phyloP scores from a whole-genome alignment of 306 rosid genomes.

The Cajanus cajan region DNA sequence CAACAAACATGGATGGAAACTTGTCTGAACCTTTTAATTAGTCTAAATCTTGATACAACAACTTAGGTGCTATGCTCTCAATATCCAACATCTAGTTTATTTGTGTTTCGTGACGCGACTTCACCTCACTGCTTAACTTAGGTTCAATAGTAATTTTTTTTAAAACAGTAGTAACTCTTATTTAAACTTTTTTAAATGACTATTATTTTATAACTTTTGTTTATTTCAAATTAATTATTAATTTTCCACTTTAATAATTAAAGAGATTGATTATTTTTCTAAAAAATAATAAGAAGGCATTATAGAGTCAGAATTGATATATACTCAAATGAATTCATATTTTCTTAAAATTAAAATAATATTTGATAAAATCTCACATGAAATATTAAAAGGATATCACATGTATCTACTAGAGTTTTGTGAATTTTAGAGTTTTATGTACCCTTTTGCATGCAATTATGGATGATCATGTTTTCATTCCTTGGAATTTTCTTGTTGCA shows the following conservation, averaged over 20 bases:
- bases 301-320: background rate
- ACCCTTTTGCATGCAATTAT: too few species aligned
- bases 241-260: too few species aligned
- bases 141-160: background rate
- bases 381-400: too few species aligned
- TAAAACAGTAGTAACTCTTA: too few species aligned
- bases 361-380: too few species aligned
- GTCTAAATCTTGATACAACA: background rate
- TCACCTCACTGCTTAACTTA: background rate
- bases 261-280: background rate
- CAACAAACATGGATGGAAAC: background rate
- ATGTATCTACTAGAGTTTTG: too few species aligned
- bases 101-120: background rate
- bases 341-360: background rate
- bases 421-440: too few species aligned
- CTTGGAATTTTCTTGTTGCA: too few species aligned
- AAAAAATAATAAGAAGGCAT: background rate
- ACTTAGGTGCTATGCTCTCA: background rate
- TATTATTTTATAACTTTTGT: too few species aligned
- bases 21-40: background rate
- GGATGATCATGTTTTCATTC: too few species aligned
- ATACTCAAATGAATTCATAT: background rate
- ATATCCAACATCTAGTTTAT: slow-evolving; percentile 6
- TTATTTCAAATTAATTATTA: too few species aligned
- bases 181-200: too few species aligned